These are phyloP conservation scores for Epichloe coenophiala DNA, from an alignment of 2,329 filamentous ascomycete species.

Conservation along the genomic window DNA sequence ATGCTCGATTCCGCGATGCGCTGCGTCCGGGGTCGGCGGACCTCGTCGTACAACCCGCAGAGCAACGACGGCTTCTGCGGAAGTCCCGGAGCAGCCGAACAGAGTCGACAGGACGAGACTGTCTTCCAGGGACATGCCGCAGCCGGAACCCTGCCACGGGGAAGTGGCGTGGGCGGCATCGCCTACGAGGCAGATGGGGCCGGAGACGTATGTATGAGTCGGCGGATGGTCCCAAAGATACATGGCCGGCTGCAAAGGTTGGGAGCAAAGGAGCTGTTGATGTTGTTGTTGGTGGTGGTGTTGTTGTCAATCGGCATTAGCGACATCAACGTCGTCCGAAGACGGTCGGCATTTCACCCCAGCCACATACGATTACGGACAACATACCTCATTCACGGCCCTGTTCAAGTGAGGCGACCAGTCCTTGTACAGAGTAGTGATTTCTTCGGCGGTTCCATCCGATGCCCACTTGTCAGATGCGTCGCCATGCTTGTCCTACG, in stretches of 20 bases:
- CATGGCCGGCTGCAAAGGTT: not conserved
- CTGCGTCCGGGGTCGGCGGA: no score
- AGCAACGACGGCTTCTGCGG: no score
- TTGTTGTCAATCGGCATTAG: not conserved
- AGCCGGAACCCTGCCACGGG: conserved; percentile 9
- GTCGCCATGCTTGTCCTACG: no score
- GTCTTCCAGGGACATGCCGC: no score
- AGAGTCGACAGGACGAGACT: no score
- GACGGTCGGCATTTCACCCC: no score
- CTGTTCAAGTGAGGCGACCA: not conserved
- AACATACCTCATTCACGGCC: conserved; percentile 1
- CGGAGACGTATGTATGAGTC: conserved; percentile 6
- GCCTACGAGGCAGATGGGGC: conserved; percentile 11
- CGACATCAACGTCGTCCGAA: no score
- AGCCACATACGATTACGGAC: not conserved
- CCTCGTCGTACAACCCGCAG: no score
- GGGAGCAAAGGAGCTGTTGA: conserved; percentile 3
- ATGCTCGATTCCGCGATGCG: no score
- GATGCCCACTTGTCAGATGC: no score
- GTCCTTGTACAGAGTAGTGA: not conserved
- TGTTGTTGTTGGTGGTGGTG: not conserved
- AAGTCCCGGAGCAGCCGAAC: no score
- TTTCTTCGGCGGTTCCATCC: no score
- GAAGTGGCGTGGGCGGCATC: conserved; percentile 14
- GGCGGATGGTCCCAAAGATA: conserved; percentile 6